A percentile compares a stretch with the other conserved stretches of the same genome.
Conservation (phyloP, 192 early-diverging fungal species). For the Podila epicladia region DNA sequence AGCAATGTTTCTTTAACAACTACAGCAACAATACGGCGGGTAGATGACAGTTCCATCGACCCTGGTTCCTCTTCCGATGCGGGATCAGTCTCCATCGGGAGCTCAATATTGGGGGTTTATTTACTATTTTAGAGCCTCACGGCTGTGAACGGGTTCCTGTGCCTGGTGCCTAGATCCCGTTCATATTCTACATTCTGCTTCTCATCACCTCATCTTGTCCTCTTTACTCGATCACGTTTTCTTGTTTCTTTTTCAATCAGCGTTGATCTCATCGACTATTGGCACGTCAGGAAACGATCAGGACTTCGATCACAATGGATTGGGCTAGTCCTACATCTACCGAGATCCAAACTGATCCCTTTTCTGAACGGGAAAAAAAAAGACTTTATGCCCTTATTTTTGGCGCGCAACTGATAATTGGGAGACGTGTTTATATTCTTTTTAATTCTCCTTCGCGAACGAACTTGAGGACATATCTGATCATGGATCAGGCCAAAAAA, state of each 20-base stretch:
- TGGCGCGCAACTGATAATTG: no score
- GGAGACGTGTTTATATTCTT: no score
- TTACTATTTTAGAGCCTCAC: constrained; percentile 3
- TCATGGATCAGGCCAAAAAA: no score
- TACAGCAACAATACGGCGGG: no score
- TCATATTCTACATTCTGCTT: neutral
- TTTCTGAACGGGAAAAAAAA: neutral
- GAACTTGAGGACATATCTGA: no score
- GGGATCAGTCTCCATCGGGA: neutral
- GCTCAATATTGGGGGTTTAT: constrained; percentile 1
- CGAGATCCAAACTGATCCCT: constrained; percentile 2
- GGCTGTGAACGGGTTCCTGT: constrained; percentile 3
- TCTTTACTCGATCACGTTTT: neutral
- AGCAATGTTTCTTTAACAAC: no score
- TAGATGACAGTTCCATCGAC: no score
- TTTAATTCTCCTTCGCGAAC: no score
- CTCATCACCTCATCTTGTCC: neutral
- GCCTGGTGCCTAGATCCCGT: neutral
- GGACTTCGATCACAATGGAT: no score
- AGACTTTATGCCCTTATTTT: no score
- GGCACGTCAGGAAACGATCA: no score
- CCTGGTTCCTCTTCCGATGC: neutral
- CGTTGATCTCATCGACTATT: neutral
- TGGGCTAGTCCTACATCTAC: neutral
- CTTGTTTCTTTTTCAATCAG: neutral